Evolutionary conservation across 2,329 filamentous ascomycete genomes (phyloP), one percentile per base, ranked within the genome.

Genomic region (Botrytis byssoidea): DNA sequence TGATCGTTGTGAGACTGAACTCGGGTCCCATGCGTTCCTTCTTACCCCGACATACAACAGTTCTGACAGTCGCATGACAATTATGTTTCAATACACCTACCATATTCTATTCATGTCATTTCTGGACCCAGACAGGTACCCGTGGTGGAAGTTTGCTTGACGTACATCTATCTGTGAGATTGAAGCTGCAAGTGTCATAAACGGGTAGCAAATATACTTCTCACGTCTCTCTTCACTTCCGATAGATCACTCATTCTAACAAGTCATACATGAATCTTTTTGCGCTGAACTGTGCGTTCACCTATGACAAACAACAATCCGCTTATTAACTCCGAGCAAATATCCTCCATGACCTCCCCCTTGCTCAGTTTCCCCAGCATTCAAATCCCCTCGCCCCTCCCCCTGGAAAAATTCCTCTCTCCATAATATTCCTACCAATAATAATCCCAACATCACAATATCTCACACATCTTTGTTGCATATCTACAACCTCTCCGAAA

Each of bases 281-380:
- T 1, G 3, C 10, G 1, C 22, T 40, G 12, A 18, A 16, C 0
- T 40, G 3, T 2, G 0, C 16, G 7, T n/a, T 35, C n/a, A n/a
- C 12, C 12, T 42, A n/a, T 20, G 5, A 18, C 16, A 1, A 29
- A 12, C 4, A n/a, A 7, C 0, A 42, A 8, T 4, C 37, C 6
- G 1, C 8, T 10, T 1, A 63, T 10, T 6, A 29, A 5, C 29
- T 2, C 8, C 16, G 6, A 42, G 25, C 25, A 42, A 16, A 16
- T 6, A 3, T 14, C 8, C n/a, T 18, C 51, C 51, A 29, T 55
- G 3, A 55, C 4, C 14, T 55, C 14, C n/a, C 5, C 12, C n/a
- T 18, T 9, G 25, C n/a, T 29, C 14, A 18, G 12, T 29, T 29
- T 16, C n/a, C 51, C 51, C 51, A n/a, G 16, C n/a, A 29, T 29